phyloP scores from a whole-genome alignment of 495 filamentous ascomycete genomes.

The Beverwykella pulmonaria region DNA sequence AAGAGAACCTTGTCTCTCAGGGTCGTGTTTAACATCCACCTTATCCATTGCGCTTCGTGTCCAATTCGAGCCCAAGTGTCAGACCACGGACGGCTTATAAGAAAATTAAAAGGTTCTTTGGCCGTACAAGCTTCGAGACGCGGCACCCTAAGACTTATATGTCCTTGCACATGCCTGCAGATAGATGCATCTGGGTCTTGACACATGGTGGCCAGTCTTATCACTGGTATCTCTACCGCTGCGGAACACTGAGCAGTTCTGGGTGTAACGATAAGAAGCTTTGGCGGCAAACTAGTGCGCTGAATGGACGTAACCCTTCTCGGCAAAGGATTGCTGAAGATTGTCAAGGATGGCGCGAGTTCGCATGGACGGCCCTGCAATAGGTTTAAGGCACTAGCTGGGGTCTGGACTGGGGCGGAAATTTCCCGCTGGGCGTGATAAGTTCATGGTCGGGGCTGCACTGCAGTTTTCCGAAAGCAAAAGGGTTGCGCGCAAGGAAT shows the following conservation, averaged over 20 bases:
- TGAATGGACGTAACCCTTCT: neutral
- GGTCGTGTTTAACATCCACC: constrained; percentile 5
- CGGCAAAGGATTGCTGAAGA: constrained; percentile 1
- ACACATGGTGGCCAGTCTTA: neutral
- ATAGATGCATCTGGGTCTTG: neutral
- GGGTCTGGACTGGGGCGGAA: neutral
- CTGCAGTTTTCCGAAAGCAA: too few relatives aligned
- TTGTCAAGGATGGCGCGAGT: neutral
- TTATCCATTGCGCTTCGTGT: neutral
- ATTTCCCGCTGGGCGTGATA: neutral
- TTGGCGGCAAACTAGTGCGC: neutral
- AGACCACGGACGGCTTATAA: neutral
- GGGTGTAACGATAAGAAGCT: neutral
- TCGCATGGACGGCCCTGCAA: neutral
- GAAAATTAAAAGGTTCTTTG: neutral
- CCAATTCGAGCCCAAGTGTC: neutral
- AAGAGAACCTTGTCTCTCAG: constrained; percentile 28
- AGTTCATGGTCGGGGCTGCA: neutral
- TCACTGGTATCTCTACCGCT: neutral
- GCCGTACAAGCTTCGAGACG: neutral
- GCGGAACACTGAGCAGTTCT: neutral
- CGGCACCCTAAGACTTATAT: neutral
- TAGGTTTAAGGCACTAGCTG: neutral
- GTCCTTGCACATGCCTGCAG: neutral
- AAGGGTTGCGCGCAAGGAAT: too few relatives aligned